Base-by-base conservation (phyloP, 2,329 filamentous ascomycete genomes). In the Exophiala phaeomuriformis region DNA sequence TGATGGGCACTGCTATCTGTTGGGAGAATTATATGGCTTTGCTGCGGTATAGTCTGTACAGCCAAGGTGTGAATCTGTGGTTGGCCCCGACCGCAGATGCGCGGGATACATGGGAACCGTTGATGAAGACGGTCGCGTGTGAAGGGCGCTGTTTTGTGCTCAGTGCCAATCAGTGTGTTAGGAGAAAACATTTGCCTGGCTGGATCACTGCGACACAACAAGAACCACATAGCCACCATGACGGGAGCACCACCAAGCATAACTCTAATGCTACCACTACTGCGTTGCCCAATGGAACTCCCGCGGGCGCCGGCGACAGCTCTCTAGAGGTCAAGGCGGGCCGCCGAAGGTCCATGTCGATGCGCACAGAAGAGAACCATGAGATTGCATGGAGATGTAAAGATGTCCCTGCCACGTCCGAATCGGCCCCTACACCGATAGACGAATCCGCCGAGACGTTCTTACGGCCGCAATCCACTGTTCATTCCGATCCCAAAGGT, bases 21-120 rank as follows among this genome's bases (percentile, higher is more conserved):
- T 96, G 90, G 90, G 90, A 97, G 69, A 95, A 88, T 69, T 95
- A 91, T 72, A 96, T 95, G 90, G 90, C 90, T 0, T 74, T 96
- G 12, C 75, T 96, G 5, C 81, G 91, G 12, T 86, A 95, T 67
- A 79, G 82, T 10, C 76, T 96, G 36, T 97, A 96, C 69, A 79
- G 82, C 2, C 91, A 96, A 69, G 95, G 95, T 66, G 83, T 96
- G 64, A 95, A 95, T 67, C 72, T 96, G 8, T 96, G 91, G 70
- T 80, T 96, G 1, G 90, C 90, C 0, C 91, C 91, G 0, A 96
- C 90, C 0, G 90, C 90, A 1, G 91, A 96, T 71, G 81, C 77
- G 19, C 78, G 90, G 56, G 86, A 91, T 64, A 83, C 87, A 0
- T 97, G 91, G 91, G 71, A 88, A 28, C 73, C 82, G 0, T 73